Percentiles rank a stretch among this genome's conserved stretches.
Conservation (phyloP, 306 rosid genomes). For the Vigna mungo region DNA sequence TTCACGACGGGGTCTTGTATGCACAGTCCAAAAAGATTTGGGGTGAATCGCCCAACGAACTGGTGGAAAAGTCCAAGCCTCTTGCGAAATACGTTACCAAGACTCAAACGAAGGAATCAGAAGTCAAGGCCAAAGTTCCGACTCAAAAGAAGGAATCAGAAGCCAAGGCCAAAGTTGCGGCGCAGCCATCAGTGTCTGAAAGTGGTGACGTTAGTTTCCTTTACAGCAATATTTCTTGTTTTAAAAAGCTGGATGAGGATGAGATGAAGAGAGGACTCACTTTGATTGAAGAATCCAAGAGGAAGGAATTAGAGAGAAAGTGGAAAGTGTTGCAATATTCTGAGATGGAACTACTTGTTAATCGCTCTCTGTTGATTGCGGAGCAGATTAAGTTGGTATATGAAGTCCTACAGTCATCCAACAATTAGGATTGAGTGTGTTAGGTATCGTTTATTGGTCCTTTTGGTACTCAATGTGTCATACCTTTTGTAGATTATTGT, state of each 20-base stretch:
- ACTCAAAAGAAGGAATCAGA: conserved; percentile 45
- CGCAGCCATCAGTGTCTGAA: background rate
- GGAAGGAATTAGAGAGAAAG: conserved; percentile 53
- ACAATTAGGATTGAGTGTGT: conserved; percentile 23
- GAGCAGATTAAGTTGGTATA: conserved; percentile 49
- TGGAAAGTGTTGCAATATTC: conserved; percentile 59
- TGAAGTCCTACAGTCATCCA: conserved; percentile 52
- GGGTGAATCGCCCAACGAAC: conserved; percentile 38
- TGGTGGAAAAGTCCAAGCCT: conserved; percentile 35
- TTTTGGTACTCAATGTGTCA: background rate
- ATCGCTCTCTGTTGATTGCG: conserved; percentile 41
- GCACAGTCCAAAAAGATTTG: conserved; percentile 67
- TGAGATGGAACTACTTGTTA: conserved; percentile 55
- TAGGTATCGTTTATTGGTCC: background rate
- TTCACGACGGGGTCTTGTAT: conserved; percentile 49
- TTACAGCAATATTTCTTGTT: conserved; percentile 44
- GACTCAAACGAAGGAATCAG: background rate
- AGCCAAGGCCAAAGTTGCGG: background rate
- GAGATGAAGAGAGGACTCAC: conserved; percentile 51
- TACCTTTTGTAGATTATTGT: background rate
- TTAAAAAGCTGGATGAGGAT: conserved; percentile 45
- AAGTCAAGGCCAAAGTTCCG: too few species aligned
- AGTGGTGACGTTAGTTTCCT: conserved; percentile 1
- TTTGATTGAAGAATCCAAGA: conserved; percentile 49
- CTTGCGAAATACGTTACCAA: conserved; percentile 40